Evolutionary conservation across 345 rosid genomes (phyloP).

Genomic region (Gossypium herbaceum): DNA sequence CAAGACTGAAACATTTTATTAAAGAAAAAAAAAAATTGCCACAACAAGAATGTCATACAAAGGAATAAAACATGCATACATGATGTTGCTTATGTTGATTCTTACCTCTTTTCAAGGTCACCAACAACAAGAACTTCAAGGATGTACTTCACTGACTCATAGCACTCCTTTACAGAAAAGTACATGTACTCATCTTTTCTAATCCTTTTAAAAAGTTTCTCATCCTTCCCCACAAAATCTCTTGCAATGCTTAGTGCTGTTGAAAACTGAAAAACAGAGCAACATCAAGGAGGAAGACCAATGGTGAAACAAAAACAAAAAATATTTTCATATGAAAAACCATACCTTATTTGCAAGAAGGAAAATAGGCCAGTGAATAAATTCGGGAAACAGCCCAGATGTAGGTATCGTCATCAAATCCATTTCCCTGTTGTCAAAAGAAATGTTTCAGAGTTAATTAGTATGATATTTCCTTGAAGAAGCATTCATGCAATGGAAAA

Average conservation of each 20-base stretch:
- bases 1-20: neutral
- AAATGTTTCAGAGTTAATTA: slow-evolving; percentile 4
- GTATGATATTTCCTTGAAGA: slow-evolving; percentile 8
- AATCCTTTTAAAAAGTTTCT: slow-evolving; percentile 59
- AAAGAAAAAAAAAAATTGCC: neutral
- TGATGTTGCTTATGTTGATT: neutral
- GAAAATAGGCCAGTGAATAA: slow-evolving; percentile 88
- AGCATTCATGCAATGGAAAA: slow-evolving; percentile 2
- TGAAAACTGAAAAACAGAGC: slow-evolving; percentile 53
- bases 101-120: slow-evolving; percentile 72
- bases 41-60: neutral
- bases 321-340: neutral
- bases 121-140: slow-evolving; percentile 80
- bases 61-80: slow-evolving; percentile 4
- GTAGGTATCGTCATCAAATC: slow-evolving; percentile 83
- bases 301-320: slow-evolving; percentile 10
- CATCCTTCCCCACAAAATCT: slow-evolving; percentile 70
- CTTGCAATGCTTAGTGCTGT: slow-evolving; percentile 79
- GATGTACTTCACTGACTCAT: slow-evolving; percentile 76
- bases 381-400: slow-evolving; percentile 55
- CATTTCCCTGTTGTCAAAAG: slow-evolving; percentile 60
- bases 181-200: slow-evolving; percentile 85
- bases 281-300: slow-evolving; percentile 26
- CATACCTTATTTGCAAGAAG: slow-evolving; percentile 87
- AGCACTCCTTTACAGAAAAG: slow-evolving; percentile 78